Evolutionary conservation across 345 rosid species (phyloP).

Genomic region (Mercurialis annua): DNA sequence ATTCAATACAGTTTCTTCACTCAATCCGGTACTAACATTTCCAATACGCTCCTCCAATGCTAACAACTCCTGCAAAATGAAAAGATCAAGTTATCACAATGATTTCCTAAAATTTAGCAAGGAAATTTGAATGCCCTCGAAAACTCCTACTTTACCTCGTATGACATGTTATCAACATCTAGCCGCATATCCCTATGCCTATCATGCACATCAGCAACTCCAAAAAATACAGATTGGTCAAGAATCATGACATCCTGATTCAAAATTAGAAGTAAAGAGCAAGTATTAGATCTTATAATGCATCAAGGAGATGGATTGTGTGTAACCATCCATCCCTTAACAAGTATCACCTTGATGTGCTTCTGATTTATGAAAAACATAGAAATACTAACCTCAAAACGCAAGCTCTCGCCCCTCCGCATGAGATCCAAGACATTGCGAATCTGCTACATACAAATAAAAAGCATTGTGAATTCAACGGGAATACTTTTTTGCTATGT

Average conservation of each 20-base stretch:
- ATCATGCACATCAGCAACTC: conserved; percentile 64
- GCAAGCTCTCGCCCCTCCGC: conserved; percentile 80
- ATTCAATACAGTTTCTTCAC: conserved; percentile 54
- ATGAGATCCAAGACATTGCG: conserved; percentile 76
- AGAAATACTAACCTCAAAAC: conserved; percentile 54
- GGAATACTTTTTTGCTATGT: neutral
- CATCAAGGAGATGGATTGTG: neutral
- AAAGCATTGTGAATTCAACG: conserved; percentile 24
- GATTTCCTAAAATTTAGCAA: neutral
- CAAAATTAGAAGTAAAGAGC: conserved; percentile 15
- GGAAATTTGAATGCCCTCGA: neutral
- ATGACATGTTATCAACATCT: conserved; percentile 95
- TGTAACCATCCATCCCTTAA: neutral
- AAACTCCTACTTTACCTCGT: conserved; percentile 58
- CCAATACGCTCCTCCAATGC: conserved; percentile 92
- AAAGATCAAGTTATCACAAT: neutral
- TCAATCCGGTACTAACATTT: conserved; percentile 81
- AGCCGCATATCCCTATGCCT: conserved; percentile 94
- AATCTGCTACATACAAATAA: conserved; percentile 41
- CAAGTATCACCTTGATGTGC: neutral
- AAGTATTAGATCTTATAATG: neutral
- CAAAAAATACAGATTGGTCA: conserved; percentile 62
- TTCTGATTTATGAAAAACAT: neutral
- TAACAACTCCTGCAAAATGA: conserved; percentile 58
- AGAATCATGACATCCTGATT: conserved; percentile 78